Evolutionary conservation across 352 stramenopile genomes (phyloP).

Genomic region (Phytophthora syringae): DNA sequence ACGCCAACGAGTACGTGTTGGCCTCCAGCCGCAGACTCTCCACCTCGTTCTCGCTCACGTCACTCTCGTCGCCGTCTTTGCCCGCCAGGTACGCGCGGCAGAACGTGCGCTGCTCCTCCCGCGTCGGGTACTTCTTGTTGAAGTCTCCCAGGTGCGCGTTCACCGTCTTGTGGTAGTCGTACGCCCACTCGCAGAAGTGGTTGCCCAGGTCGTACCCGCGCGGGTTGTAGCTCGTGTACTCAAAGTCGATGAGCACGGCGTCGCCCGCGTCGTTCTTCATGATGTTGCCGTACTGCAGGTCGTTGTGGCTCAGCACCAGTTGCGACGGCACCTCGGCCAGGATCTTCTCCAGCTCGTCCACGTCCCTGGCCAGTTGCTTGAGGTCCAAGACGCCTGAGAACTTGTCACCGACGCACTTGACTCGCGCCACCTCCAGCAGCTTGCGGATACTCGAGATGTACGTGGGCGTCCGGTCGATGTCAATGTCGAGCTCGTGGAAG

Average conservation of each 20-base stretch:
- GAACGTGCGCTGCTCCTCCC: constrained; percentile 69
- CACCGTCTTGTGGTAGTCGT: constrained; percentile 86
- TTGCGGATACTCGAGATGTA: constrained; percentile 65
- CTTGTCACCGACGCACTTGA: constrained; percentile 56
- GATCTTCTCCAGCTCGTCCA: constrained; percentile 65
- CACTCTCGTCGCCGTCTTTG: constrained; percentile 43
- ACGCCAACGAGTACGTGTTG: constrained; percentile 86
- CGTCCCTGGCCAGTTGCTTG: constrained; percentile 44
- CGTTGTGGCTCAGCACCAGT: constrained; percentile 92
- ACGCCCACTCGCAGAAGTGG: constrained; percentile 92
- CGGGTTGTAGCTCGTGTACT: constrained; percentile 94
- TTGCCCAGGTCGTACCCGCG: constrained; percentile 93
- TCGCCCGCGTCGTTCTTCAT: constrained; percentile 69
- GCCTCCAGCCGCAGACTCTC: constrained; percentile 69
- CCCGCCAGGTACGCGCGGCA: constrained; percentile 72
- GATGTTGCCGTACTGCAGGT: constrained; percentile 94
- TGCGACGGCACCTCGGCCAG: constrained; percentile 68
- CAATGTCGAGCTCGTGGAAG: constrained; percentile 78
- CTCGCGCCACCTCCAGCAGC: constrained; percentile 61
- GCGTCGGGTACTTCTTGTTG: constrained; percentile 71
- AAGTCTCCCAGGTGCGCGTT: constrained; percentile 82
- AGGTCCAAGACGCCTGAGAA: constrained; percentile 62
- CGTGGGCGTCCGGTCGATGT: constrained; percentile 62
- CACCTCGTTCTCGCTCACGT: constrained; percentile 61
- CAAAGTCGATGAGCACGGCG: constrained; percentile 93